Base-by-base conservation (phyloP, 805 yeast species). In the Starmerella geochares region DNA sequence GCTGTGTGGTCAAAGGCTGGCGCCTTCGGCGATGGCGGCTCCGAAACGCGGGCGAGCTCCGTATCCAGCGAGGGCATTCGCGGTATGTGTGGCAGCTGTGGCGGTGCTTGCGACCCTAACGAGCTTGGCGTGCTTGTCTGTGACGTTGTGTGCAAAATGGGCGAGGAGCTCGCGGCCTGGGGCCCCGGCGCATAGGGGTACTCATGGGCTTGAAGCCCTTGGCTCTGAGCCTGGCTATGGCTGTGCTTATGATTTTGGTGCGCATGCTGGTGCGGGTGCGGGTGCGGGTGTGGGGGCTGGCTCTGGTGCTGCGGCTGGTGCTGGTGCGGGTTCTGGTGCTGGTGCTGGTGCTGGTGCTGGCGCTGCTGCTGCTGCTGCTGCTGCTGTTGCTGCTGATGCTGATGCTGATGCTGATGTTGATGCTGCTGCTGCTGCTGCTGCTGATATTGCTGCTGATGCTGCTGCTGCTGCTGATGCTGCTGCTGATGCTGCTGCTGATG, bases 11-110 rank as follows among this genome's bases (percentile, higher is more conserved):
- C 37, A 4, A 16, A 8, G 9, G 37, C 14, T 3, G 21, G 4
- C 21, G 20, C 46, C 46, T 23, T 28, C 4, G 37, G 28, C 13
- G 40, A 32, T 16, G 35, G 47, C 21, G 32, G 40, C 40, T 24
- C 38, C 4, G 32, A 31, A 28, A 24, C 11, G 11, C 32, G 8
- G 23, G 28, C 40, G 14, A 24, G 4, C 11, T 33, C 29, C 32
- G 37, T 17, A 16, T 38, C 42, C 8, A 38, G 20, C 4, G 42
- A 13, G 5, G 42, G 13, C 28, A 38, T 6, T 2, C 31, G 31
- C n/a, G 42, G 42, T 2, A 23, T 44, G 14, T 16, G 32, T 20
- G 47, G 25, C 25, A 25, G 16, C n/a, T 40, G 33, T 14, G 33
- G 44, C 19, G 21, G 35, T 14, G 35, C 35, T 9, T 31, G 35